These are phyloP conservation scores for Pisolithus thermaeus DNA, from an alignment of 1,284 basidiomycete species.

Conservation along the genomic window DNA sequence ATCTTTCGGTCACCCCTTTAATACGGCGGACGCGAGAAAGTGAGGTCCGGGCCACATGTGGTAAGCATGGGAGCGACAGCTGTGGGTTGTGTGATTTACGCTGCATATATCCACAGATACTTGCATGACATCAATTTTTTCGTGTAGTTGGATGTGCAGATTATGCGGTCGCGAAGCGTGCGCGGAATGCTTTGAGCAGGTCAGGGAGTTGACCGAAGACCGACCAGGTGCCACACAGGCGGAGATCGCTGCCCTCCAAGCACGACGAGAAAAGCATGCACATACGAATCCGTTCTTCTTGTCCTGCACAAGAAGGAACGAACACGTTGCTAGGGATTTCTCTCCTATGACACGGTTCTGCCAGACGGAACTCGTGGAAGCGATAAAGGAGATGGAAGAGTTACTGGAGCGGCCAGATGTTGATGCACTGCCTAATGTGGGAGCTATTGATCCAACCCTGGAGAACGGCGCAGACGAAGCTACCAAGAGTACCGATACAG, in stretches of 20 bases:
- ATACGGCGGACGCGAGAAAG: constrained; percentile 71
- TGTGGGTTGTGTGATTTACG: neutral
- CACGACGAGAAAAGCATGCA: constrained; percentile 53
- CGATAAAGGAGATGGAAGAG: constrained; percentile 62
- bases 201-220: constrained; percentile 58
- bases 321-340: constrained; percentile 64
- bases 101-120: constrained; percentile 54
- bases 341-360: constrained; percentile 78
- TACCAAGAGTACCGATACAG: constrained; percentile 7
- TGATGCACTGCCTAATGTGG: constrained; percentile 17
- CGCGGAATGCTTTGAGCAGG: constrained; percentile 71
- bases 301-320: constrained; percentile 59
- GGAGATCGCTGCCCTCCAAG: constrained; percentile 43
- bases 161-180: constrained; percentile 90
- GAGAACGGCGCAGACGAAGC: constrained; percentile 9
- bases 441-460: constrained; percentile 22
- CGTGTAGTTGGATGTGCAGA: constrained; percentile 83
- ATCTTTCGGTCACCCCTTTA: constrained; percentile 55
- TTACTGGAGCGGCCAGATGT: constrained; percentile 35
- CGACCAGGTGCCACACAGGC: constrained; percentile 40
- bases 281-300: constrained; percentile 70
- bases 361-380: constrained; percentile 54
- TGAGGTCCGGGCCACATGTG: constrained; percentile 78
- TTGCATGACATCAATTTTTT: constrained; percentile 89
- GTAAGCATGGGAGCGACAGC: constrained; percentile 38